phyloP scores from a whole-genome alignment of 2,329 filamentous ascomycete species.

The Penicillium freii region DNA sequence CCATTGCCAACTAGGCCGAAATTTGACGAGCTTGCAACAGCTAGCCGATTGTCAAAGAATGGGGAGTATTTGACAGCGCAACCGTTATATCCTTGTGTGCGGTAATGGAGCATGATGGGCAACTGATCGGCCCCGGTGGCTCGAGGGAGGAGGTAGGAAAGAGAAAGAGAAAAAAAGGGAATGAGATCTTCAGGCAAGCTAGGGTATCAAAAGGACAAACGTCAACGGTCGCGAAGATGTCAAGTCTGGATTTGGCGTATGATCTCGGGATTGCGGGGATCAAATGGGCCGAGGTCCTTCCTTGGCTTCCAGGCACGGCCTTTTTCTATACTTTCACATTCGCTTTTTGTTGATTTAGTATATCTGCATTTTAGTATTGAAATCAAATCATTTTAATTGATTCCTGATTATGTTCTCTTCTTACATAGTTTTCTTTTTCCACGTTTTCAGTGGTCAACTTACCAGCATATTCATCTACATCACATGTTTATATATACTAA shows the following conservation, averaged over 20 bases:
- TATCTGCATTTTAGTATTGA: neutral
- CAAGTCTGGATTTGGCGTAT: constrained; percentile 9
- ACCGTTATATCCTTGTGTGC: constrained; percentile 89
- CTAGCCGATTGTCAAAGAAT: constrained; percentile 92
- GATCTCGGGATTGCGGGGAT: constrained; percentile 27
- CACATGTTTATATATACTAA: neutral
- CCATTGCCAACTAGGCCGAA: constrained; percentile 97
- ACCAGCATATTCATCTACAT: neutral
- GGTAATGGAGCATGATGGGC: constrained; percentile 80
- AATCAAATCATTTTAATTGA: neutral
- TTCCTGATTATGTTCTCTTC: no score
- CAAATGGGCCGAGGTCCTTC: constrained; percentile 24
- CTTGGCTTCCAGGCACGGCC: constrained; percentile 9
- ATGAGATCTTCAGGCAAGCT: neutral
- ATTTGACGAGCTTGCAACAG: constrained; percentile 87
- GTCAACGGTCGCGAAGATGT: constrained; percentile 4
- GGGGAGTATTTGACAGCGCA: constrained; percentile 98
- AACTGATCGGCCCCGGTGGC: constrained; percentile 12
- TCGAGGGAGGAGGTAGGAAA: neutral
- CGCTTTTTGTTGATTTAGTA: neutral
- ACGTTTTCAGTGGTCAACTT: neutral
- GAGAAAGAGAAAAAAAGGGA: neutral
- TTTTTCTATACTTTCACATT: constrained; percentile 12
- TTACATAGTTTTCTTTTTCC: neutral
- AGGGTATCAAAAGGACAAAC: constrained; percentile 12